Conservation (phyloP, 768 basidiomycete species). For the Rhodotorula graminis region DNA sequence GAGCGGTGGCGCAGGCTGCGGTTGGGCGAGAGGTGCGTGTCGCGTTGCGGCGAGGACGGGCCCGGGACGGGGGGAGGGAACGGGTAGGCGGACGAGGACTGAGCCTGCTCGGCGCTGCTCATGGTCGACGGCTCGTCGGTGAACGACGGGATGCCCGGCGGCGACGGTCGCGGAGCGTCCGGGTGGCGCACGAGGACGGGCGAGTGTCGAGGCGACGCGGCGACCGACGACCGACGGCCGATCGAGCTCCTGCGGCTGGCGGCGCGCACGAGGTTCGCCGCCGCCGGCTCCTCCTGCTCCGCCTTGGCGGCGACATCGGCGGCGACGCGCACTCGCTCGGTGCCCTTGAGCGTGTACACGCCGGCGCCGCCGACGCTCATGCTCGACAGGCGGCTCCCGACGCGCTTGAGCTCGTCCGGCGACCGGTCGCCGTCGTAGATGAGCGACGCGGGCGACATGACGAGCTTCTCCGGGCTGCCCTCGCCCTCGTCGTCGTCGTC, state of each 20-base stretch:
- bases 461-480: neutral
- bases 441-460: neutral
- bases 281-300: neutral
- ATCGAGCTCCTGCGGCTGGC: neutral
- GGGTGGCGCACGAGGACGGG: conserved; percentile 22
- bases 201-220: conserved; percentile 10
- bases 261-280: neutral
- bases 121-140: neutral
- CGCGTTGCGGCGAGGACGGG: conserved; percentile 43
- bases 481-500: neutral
- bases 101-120: neutral
- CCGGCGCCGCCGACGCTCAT: neutral
- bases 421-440: neutral
- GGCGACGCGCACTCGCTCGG: conserved; percentile 33
- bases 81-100: conserved; percentile 6
- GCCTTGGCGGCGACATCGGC: conserved; percentile 30
- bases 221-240: neutral
- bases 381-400: neutral
- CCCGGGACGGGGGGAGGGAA: conserved; percentile 46
- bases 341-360: conserved; percentile 16
- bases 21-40: conserved; percentile 40
- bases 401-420: neutral
- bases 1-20: conserved; percentile 42
- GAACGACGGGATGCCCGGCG: conserved; percentile 23
- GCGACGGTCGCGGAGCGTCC: neutral